These are phyloP conservation scores for Setaria italica DNA, from an alignment of 202 grass and related monocot species.

Conservation along the genomic window DNA sequence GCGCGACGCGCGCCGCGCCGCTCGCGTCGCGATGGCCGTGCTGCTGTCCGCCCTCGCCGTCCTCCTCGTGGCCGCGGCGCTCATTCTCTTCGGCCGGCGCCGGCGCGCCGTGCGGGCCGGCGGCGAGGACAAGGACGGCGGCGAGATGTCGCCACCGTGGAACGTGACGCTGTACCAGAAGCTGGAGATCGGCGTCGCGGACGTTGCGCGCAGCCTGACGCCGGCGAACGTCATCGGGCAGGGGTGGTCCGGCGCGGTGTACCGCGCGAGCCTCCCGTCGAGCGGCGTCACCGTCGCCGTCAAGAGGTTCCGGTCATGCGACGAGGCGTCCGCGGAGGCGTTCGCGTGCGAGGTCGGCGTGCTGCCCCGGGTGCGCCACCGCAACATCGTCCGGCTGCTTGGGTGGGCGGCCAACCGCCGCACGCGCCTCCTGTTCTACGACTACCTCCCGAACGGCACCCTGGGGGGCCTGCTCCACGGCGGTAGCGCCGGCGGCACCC, in stretches of 20 bases:
- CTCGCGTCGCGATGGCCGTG: constrained; percentile 57
- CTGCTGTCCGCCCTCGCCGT: constrained; percentile 58
- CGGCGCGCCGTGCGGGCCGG: constrained; percentile 9
- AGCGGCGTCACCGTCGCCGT: constrained; percentile 59
- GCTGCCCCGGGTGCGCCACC: constrained; percentile 77
- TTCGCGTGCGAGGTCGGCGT: constrained; percentile 85
- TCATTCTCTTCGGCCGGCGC: constrained; percentile 51
- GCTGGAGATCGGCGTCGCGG: constrained; percentile 71
- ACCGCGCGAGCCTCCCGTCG: constrained; percentile 57
- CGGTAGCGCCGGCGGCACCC: not conserved
- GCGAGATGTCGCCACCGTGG: constrained; percentile 75
- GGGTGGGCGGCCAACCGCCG: constrained; percentile 87
- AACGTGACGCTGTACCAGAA: constrained; percentile 94
- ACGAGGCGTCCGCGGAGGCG: constrained; percentile 63
- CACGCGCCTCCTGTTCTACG: constrained; percentile 80
- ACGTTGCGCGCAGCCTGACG: constrained; percentile 65
- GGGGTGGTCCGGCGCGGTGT: constrained; percentile 82
- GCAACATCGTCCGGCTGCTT: constrained; percentile 81
- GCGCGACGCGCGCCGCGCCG: constrained; percentile 30
- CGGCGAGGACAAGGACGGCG: constrained; percentile 54
- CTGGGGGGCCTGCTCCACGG: constrained; percentile 69
- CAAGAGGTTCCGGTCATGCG: constrained; percentile 72
- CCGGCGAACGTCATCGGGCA: constrained; percentile 69
- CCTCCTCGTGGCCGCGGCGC: constrained; percentile 50
- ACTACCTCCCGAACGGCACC: constrained; percentile 86